A percentile compares a stretch with the other conserved stretches of the same genome.
phyloP scores from a whole-genome alignment of 2,329 filamentous ascomycete genomes.

The Aureobasidium sp. region DNA sequence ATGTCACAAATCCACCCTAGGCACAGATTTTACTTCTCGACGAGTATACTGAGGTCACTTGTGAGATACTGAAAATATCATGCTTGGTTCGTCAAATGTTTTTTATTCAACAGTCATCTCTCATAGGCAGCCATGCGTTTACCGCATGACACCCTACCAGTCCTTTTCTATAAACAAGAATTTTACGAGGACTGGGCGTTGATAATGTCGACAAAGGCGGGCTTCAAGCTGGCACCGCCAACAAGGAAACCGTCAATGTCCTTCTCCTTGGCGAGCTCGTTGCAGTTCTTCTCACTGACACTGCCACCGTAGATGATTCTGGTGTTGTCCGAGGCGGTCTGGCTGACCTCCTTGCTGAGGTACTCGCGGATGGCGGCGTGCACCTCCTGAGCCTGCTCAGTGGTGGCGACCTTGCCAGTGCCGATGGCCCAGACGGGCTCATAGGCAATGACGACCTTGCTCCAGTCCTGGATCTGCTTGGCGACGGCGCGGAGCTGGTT shows the following conservation, averaged over 20 bases:
- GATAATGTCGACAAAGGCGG: constrained; percentile 73
- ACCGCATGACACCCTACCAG: background rate
- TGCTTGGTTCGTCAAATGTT: constrained; percentile 2
- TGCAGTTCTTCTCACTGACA: constrained; percentile 97
- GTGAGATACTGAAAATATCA: background rate
- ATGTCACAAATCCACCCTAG: too few species aligned
- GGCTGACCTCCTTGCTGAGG: constrained; percentile 68
- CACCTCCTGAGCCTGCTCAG: constrained; percentile 86
- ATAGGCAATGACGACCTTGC: constrained; percentile 92
- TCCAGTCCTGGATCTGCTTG: constrained; percentile 78
- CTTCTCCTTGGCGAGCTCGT: constrained; percentile 79
- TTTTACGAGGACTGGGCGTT: constrained; percentile 44
- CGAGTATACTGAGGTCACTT: background rate
- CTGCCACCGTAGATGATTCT: constrained; percentile 95
- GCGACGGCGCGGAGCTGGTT: constrained; percentile 76
- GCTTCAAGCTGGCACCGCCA: constrained; percentile 93
- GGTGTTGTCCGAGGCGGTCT: constrained; percentile 74
- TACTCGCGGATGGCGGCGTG: constrained; percentile 87
- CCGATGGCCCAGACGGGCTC: constrained; percentile 96
- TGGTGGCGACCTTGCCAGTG: constrained; percentile 87
- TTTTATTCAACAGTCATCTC: constrained; percentile 4
- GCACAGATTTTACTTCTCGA: background rate
- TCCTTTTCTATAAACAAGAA: background rate
- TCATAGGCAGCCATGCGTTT: constrained; percentile 6
- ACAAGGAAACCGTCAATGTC: constrained; percentile 99